A percentile compares a stretch with the other conserved stretches of the same genome.
Evolutionary conservation across 2,329 filamentous ascomycete genomes (phyloP).

Genomic region (Phaeosphaeria sp.): DNA sequence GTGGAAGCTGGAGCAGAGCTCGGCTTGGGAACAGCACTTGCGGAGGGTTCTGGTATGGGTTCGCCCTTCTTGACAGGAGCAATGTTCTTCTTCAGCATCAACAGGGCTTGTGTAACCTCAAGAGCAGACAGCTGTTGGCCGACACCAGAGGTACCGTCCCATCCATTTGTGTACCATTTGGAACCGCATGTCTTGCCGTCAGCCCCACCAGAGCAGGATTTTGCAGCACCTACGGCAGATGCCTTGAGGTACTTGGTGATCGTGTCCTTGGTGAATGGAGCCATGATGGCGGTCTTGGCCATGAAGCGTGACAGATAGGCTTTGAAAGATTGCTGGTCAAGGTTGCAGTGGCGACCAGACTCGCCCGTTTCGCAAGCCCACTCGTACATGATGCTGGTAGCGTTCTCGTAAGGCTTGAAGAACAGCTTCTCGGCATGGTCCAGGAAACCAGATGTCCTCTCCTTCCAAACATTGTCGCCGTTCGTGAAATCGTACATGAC

Average conservation of each 20-base stretch:
- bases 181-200: slow-evolving; percentile 52
- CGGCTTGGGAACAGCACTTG: slow-evolving; percentile 20
- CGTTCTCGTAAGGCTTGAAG: slow-evolving; percentile 62
- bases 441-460: slow-evolving; percentile 66
- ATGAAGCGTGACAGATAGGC: slow-evolving; percentile 74
- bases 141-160: slow-evolving; percentile 50
- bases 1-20: slow-evolving; percentile 19
- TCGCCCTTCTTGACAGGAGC: slow-evolving; percentile 36
- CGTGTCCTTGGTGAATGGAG: slow-evolving; percentile 49
- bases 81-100: slow-evolving; percentile 42
- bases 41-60: slow-evolving; percentile 21
- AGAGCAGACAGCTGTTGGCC: slow-evolving; percentile 55
- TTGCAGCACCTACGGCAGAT: slow-evolving; percentile 52
- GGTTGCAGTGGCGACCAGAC: slow-evolving; percentile 63
- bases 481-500: slow-evolving; percentile 62
- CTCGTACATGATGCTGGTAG: slow-evolving; percentile 67
- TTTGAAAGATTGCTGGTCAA: slow-evolving; percentile 78
- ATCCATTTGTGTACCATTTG: slow-evolving; percentile 54
- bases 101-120: slow-evolving; percentile 53
- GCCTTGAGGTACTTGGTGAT: slow-evolving; percentile 49
- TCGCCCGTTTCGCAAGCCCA: slow-evolving; percentile 66
- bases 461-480: slow-evolving; percentile 59
- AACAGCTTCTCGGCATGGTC: slow-evolving; percentile 51
- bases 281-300: slow-evolving; percentile 52
- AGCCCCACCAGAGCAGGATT: slow-evolving; percentile 51